phyloP scores from a whole-genome alignment of 768 basidiomycete species.

The Phallus indusiatus region DNA sequence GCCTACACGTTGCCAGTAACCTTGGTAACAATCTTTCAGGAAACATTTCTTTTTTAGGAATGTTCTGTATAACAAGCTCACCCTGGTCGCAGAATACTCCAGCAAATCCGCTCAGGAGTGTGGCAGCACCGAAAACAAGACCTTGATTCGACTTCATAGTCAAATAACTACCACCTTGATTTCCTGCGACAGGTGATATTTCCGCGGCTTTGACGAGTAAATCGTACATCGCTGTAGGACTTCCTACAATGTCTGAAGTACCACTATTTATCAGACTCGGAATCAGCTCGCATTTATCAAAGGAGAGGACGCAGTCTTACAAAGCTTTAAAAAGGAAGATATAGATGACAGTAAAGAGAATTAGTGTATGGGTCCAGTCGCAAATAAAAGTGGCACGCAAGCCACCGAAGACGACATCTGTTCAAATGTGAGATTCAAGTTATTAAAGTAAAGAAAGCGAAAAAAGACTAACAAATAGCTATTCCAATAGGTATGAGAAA shows the following conservation, averaged over 20 bases:
- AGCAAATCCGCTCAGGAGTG: conserved; percentile 32
- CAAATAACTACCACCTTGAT: conserved; percentile 41
- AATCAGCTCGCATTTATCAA: conserved; percentile 9
- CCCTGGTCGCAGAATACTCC: conserved; percentile 45
- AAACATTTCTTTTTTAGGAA: not conserved
- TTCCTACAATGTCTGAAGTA: conserved; percentile 29
- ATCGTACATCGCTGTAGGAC: conserved; percentile 33
- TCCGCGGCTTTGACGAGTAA: conserved; percentile 36
- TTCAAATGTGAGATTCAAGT: not conserved
- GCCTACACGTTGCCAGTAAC: conserved; percentile 43
- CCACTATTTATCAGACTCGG: conserved; percentile 20
- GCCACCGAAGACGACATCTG: conserved; percentile 28
- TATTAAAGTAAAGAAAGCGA: not conserved
- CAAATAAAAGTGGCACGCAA: conserved; percentile 37
- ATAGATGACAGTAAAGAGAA: conserved; percentile 33
- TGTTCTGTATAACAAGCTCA: conserved; percentile 12
- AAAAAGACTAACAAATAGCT: conserved; percentile 24
- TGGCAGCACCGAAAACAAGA: conserved; percentile 32
- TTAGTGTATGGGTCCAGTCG: conserved; percentile 36
- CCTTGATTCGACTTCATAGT: conserved; percentile 47
- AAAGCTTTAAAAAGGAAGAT: conserved; percentile 14
- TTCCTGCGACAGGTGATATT: conserved; percentile 39
- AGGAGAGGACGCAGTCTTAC: conserved; percentile 5
- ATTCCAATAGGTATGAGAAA: conserved; percentile 38
- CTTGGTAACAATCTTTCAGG: conserved; percentile 17